A percentile compares a stretch with the other conserved stretches of the same genome.
These are phyloP conservation scores for Durio zibethinus DNA, from an alignment of 345 rosid species.

Conservation along the genomic window DNA sequence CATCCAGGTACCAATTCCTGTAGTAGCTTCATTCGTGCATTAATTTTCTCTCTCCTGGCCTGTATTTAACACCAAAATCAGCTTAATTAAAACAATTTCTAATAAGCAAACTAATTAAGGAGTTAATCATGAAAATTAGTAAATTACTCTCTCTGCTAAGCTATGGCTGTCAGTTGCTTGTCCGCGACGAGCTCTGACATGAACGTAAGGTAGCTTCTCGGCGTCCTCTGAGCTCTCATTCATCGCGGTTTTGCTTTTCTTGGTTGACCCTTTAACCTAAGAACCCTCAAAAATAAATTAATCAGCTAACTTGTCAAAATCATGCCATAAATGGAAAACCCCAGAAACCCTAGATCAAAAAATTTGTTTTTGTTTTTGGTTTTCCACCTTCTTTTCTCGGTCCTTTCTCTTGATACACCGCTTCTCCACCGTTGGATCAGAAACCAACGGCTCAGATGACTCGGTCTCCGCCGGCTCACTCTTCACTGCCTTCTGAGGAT, in stretches of 20 bases:
- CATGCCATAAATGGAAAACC: background rate
- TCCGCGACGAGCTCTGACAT: conserved; percentile 77
- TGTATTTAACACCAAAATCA: conserved; percentile 18
- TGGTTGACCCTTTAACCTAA: conserved; percentile 52
- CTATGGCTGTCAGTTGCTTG: conserved; percentile 83
- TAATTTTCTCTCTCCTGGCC: conserved; percentile 84
- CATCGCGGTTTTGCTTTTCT: conserved; percentile 45
- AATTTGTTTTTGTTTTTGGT: background rate
- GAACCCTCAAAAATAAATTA: background rate
- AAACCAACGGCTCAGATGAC: conserved; percentile 34
- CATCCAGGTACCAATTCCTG: conserved; percentile 88
- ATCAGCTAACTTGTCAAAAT: background rate
- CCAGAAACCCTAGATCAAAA: conserved; percentile 3
- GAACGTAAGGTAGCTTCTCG: conserved; percentile 68
- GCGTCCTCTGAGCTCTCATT: conserved; percentile 42
- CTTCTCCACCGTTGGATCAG: conserved; percentile 33
- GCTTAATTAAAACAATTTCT: background rate
- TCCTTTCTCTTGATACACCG: conserved; percentile 44
- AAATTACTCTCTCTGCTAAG: conserved; percentile 68
- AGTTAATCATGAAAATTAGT: background rate
- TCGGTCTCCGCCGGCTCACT: conserved; percentile 38
- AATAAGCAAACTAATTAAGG: background rate
- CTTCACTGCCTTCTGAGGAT: conserved; percentile 38
- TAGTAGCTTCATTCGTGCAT: conserved; percentile 69
- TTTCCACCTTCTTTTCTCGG: conserved; percentile 49